Evolutionary conservation across 2,329 filamentous ascomycete species (phyloP).

Genomic region (Alternaria brassicae): DNA sequence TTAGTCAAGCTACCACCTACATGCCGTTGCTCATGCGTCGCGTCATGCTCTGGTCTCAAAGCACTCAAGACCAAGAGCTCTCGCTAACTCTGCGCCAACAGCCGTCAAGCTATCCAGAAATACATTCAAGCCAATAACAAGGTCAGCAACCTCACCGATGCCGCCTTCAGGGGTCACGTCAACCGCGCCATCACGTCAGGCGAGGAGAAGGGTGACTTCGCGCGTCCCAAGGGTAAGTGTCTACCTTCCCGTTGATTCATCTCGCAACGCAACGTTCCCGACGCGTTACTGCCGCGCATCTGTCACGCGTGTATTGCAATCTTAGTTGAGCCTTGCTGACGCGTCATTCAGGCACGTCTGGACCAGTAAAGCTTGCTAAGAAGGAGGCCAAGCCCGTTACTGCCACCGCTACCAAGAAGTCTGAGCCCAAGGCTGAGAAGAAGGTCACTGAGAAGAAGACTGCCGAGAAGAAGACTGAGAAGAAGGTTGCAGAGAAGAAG

Average conservation of each 20-base stretch:
- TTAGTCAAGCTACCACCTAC: slow-evolving; percentile 54
- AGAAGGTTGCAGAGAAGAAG: slow-evolving; percentile 36
- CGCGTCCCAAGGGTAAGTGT: slow-evolving; percentile 86
- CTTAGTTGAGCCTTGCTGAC: slow-evolving; percentile 29
- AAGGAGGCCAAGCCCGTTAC: slow-evolving; percentile 61
- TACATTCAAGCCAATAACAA: slow-evolving; percentile 77
- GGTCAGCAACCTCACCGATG: slow-evolving; percentile 61
- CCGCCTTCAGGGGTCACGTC: slow-evolving; percentile 75
- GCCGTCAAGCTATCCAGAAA: slow-evolving; percentile 77
- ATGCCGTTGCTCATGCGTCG: slow-evolving; percentile 31
- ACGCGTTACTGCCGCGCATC: neutral
- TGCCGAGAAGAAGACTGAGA: slow-evolving; percentile 35
- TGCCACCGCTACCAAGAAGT: slow-evolving; percentile 34
- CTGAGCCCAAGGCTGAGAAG: slow-evolving; percentile 45
- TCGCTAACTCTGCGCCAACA: slow-evolving; percentile 52
- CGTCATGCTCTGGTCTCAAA: slow-evolving; percentile 35
- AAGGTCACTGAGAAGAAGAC: slow-evolving; percentile 36
- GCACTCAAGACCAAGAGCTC: slow-evolving; percentile 26
- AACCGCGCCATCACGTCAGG: slow-evolving; percentile 83
- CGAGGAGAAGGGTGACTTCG: slow-evolving; percentile 85
- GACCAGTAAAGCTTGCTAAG: slow-evolving; percentile 91
- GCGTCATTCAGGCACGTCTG: slow-evolving; percentile 71
- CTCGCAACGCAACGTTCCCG: neutral
- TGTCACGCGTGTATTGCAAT: neutral
- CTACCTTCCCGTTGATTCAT: neutral